Conservation (phyloP, 2,329 filamentous ascomycete genomes). For the Xylogone sp. region DNA sequence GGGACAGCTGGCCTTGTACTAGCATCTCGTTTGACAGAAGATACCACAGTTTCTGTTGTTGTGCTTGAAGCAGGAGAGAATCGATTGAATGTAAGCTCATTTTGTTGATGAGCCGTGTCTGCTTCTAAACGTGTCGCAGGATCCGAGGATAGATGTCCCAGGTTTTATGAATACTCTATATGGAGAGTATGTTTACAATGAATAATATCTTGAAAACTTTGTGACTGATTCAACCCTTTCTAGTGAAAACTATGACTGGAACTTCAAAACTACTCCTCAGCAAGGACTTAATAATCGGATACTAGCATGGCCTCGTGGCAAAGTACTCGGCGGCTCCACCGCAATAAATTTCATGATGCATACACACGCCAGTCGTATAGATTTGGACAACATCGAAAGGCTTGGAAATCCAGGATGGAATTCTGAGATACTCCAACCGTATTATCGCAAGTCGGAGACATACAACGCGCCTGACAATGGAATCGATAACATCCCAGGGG, state of each 20-base stretch:
- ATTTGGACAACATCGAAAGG: conserved; percentile 36
- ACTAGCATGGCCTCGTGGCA: conserved; percentile 14
- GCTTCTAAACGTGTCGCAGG: too few relatives aligned
- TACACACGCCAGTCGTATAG: conserved; percentile 28
- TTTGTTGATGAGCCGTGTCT: too few relatives aligned
- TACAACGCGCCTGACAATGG: conserved; percentile 4
- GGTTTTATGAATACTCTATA: too few relatives aligned
- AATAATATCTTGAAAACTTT: too few relatives aligned
- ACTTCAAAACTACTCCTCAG: conserved; percentile 7
- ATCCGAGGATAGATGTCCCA: too few relatives aligned
- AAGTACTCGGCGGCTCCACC: conserved; percentile 32
- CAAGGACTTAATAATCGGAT: background rate
- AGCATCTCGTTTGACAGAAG: conserved; percentile 36
- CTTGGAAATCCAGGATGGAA: conserved; percentile 38
- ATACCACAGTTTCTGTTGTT: conserved; percentile 30
- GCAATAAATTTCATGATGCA: conserved; percentile 36
- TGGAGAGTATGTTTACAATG: too few relatives aligned
- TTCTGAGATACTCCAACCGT: conserved; percentile 33
- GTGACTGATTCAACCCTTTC: too few relatives aligned
- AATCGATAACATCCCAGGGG: background rate
- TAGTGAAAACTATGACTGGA: conserved; percentile 14
- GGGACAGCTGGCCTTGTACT: conserved; percentile 38
- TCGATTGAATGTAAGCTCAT: too few relatives aligned
- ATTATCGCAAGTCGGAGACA: conserved; percentile 32
- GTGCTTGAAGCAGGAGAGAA: conserved; percentile 35